These are phyloP conservation scores for Saccharum spontaneum DNA, from an alignment of 176 grass and related monocot species.

Conservation along the genomic window DNA sequence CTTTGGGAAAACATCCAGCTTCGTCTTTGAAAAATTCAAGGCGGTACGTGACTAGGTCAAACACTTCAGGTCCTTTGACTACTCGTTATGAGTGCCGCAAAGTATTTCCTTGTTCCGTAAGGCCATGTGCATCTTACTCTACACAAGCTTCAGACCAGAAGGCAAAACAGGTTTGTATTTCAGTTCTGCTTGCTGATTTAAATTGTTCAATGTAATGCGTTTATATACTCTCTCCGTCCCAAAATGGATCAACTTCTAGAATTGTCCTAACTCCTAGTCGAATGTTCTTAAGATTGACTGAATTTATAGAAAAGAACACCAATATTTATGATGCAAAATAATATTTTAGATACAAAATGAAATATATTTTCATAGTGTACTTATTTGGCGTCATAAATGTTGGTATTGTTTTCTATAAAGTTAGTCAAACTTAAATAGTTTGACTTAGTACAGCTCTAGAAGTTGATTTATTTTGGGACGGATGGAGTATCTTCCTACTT, in stretches of 20 bases:
- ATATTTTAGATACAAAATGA: not conserved
- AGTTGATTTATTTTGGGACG: not conserved
- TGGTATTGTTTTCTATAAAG: not conserved
- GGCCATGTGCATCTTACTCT: slow-evolving; percentile 78
- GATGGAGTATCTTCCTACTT: not conserved
- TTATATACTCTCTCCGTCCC: not conserved
- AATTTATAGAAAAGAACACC: not conserved
- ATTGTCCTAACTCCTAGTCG: not conserved
- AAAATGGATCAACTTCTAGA: not conserved
- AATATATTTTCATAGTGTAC: not conserved
- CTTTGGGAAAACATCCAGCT: slow-evolving; percentile 35
- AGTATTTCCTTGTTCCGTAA: slow-evolving; percentile 43
- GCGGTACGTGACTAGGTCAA: slow-evolving; percentile 51
- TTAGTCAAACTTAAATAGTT: not conserved
- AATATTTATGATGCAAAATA: not conserved
- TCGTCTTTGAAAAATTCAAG: slow-evolving; percentile 39
- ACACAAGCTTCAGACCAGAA: slow-evolving; percentile 66
- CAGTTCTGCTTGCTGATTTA: slow-evolving; percentile 13
- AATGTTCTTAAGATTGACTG: not conserved
- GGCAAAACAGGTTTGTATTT: slow-evolving; percentile 67
- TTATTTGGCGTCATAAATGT: not conserved
- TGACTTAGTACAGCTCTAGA: not conserved
- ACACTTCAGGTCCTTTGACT: slow-evolving; percentile 35
- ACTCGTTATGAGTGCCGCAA: slow-evolving; percentile 20
- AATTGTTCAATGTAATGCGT: not conserved